Evolutionary conservation across 2,329 filamentous ascomycete genomes (phyloP).

Genomic region (Aspergillus novofumigatus): DNA sequence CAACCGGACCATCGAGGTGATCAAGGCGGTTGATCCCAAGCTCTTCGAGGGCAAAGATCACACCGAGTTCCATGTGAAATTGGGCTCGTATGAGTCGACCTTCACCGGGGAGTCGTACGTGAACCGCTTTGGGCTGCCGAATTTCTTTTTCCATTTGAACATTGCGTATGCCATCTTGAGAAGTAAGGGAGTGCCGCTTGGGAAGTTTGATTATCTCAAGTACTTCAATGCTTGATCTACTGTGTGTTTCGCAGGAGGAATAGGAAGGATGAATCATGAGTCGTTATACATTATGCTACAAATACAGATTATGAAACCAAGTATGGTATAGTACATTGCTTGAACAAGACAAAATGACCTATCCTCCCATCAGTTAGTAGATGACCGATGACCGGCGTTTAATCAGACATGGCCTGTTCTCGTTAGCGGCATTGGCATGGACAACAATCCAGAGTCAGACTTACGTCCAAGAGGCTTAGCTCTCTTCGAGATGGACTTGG

Average conservation of each 20-base stretch:
- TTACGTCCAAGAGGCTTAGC: conserved; percentile 66
- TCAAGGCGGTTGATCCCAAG: conserved; percentile 43
- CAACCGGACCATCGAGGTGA: conserved; percentile 43
- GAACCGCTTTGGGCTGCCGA: conserved; percentile 50
- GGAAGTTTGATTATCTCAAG: conserved; percentile 55
- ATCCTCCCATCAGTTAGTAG: background rate
- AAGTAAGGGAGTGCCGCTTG: conserved; percentile 57
- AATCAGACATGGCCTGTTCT: background rate
- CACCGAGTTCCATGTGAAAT: conserved; percentile 36
- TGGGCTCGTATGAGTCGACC: conserved; percentile 29
- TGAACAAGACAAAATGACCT: background rate
- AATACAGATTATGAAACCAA: background rate
- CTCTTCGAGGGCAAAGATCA: conserved; percentile 43
- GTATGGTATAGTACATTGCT: background rate
- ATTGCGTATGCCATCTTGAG: conserved; percentile 60
- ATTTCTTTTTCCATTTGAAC: conserved; percentile 61
- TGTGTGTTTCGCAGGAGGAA: background rate
- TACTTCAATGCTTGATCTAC: conserved; percentile 1
- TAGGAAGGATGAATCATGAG: background rate
- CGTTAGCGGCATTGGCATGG: background rate
- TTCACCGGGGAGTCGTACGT: conserved; percentile 47
- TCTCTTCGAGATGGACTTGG: conserved; percentile 61
- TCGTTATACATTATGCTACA: background rate
- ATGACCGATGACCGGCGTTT: background rate
- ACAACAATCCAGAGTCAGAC: conserved; percentile 27